Percentiles rank a stretch among this genome's conserved stretches.
Evolutionary conservation across 2,329 filamentous ascomycete genomes (phyloP).

Genomic region (Cordyceps cicadae): DNA sequence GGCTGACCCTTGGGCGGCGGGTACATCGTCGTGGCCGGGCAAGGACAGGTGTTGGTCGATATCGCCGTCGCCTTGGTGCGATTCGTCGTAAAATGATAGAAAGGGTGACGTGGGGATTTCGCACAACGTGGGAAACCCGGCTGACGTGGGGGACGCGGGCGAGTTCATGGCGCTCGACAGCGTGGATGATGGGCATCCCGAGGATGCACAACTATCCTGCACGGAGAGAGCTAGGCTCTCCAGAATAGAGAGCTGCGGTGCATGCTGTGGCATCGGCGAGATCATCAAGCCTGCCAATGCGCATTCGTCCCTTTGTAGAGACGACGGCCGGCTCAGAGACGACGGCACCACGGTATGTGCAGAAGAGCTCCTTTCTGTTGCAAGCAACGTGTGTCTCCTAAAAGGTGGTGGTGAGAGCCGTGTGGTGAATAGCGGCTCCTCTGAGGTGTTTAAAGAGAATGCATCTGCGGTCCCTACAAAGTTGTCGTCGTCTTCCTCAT

Average conservation of each 20-base stretch:
- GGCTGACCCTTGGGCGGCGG: neutral
- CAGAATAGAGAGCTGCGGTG: neutral
- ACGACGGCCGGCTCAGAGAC: neutral
- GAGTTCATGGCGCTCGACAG: conserved; percentile 6
- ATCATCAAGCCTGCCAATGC: neutral
- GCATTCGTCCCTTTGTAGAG: neutral
- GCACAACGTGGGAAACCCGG: neutral
- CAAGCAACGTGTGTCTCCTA: neutral
- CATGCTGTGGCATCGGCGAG: neutral
- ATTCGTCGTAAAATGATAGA: neutral
- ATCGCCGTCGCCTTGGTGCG: neutral
- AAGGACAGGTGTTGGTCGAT: neutral
- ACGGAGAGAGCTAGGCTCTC: neutral
- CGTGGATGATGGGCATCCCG: neutral
- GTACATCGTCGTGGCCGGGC: neutral
- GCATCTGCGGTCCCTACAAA: neutral
- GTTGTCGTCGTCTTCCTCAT: conserved; percentile 8
- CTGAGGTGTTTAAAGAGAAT: neutral
- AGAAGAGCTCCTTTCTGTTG: neutral
- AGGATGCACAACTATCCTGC: neutral
- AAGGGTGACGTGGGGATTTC: neutral
- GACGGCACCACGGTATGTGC: conserved; percentile 1
- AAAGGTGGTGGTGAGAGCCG: conserved; percentile 8
- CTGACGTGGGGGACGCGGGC: neutral
- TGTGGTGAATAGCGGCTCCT: neutral